Evolutionary conservation across 1,139 yeast genomes (phyloP).

Genomic region (Arxiozyma telluris): DNA sequence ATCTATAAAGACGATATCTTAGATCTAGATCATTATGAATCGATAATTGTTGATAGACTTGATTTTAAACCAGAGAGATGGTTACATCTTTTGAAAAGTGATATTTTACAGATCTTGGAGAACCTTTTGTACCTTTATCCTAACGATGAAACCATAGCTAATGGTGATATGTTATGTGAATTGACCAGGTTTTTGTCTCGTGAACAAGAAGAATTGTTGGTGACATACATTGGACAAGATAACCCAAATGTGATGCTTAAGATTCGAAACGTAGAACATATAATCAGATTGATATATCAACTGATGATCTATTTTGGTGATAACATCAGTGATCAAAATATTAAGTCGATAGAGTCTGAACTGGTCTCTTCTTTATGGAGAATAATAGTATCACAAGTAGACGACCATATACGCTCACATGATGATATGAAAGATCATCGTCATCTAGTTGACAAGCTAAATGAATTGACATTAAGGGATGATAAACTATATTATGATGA

Average conservation of each 20-base stretch:
- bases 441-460: conserved; percentile 18
- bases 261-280: conserved; percentile 18
- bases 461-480: conserved; percentile 16
- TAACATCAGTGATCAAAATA: conserved; percentile 12
- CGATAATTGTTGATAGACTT: neutral
- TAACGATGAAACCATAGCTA: conserved; percentile 10
- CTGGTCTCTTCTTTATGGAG: conserved; percentile 26
- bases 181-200: conserved; percentile 19
- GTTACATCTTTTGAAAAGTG: conserved; percentile 19
- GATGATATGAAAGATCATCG: conserved; percentile 17
- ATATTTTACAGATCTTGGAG: conserved; percentile 20
- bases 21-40: conserved; percentile 1
- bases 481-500: conserved; percentile 20
- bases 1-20: conserved; percentile 19
- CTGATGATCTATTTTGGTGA: conserved; percentile 19
- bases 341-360: conserved; percentile 23
- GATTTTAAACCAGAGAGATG: conserved; percentile 21
- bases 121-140: conserved; percentile 16
- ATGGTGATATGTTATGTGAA: conserved; percentile 20
- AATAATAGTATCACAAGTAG: conserved; percentile 18
- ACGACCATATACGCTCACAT: conserved; percentile 6
- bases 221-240: conserved; percentile 19
- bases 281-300: conserved; percentile 17
- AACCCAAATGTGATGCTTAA: conserved; percentile 17
- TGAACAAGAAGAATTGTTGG: conserved; percentile 23